Evolutionary conservation across 306 rosid species (phyloP), one percentile per base, ranked within the genome.

Genomic region (Glycine tomentella): DNA sequence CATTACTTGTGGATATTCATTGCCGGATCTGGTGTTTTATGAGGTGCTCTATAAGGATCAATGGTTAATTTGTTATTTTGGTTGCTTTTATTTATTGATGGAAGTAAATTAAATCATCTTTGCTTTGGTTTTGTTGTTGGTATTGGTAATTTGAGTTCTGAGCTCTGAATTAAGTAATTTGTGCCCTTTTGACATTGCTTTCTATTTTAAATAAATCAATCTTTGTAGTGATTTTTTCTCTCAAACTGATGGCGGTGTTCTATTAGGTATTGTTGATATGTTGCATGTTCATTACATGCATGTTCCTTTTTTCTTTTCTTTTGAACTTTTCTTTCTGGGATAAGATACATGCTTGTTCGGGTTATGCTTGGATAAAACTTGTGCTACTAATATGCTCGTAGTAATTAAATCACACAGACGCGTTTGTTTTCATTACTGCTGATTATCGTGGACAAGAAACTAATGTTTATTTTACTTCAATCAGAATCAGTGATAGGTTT

Each of bases 1-100:
- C 46, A 13, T 3, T 72, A 38, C 62, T 45, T 51, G 10, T 76
- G 72, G 67, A 40, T 83, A 81, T 48, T 80, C 57, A 80, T 86
- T 59, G 11, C 52, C 48, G 97, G 97, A 94, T 94, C 97, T 94
- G 91, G 76, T 55, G 83, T 85, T 80, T 87, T 79, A 36, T 38
- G 62, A 33, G 64, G 57, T 76, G 38, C 55, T 74, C 73, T 52
- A 1, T 70, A 16, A 42, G 51, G 82, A 79, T 17, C 82, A 80
- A 38, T 80, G 82, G 31, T 59, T 59, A 53, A 72, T 82, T 49
- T 55, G n/a, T 38, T 52, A 61, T 83, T 69, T 76, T 53, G 16
- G 34, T 56, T 50, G 17, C 40, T 79, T 80, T 82, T 50, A 36
- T 72, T 59, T 2, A 46, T 71, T 5, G 45, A 25, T 25, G 40